Percentiles rank a stretch among this genome's conserved stretches.
phyloP scores from a whole-genome alignment of 345 rosid species.

The Sapria himalayana region DNA sequence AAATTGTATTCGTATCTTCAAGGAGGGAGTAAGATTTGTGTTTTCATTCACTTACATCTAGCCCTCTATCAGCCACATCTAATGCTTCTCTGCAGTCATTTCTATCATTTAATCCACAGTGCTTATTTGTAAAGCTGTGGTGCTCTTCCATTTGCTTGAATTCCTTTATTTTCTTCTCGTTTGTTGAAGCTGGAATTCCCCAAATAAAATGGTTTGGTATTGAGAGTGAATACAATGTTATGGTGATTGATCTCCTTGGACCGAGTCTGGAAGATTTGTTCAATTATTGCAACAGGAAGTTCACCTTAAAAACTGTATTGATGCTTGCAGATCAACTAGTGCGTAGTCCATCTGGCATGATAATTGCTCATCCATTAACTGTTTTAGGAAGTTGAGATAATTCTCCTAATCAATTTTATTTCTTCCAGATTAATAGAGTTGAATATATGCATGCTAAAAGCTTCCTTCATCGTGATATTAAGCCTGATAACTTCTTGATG shows the following conservation, averaged over 20 bases:
- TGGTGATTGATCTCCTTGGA: constrained; percentile 82
- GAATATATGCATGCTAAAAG: constrained; percentile 64
- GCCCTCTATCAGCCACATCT: constrained; percentile 1
- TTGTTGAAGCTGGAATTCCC: constrained; percentile 50
- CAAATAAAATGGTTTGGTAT: constrained; percentile 79
- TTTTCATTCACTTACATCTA: background rate
- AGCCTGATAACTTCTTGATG: constrained; percentile 80
- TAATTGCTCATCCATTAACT: no score
- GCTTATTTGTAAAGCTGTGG: no score
- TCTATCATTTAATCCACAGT: no score
- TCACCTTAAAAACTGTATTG: constrained; percentile 53
- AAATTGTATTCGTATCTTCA: constrained; percentile 74
- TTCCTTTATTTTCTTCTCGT: constrained; percentile 3
- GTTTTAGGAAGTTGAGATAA: no score
- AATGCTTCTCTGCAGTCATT: no score
- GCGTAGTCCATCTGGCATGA: no score
- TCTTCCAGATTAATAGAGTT: constrained; percentile 53
- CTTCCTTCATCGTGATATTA: constrained; percentile 78
- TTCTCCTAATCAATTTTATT: constrained; percentile 5
- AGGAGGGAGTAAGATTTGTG: constrained; percentile 57
- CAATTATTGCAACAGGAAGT: constrained; percentile 57
- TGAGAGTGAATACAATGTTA: constrained; percentile 55
- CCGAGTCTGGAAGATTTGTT: constrained; percentile 82
- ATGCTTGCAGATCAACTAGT: constrained; percentile 86
- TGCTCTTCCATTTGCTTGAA: no score